Conservation (phyloP, 1,284 basidiomycete species). For the Trichosporon sp. region DNA sequence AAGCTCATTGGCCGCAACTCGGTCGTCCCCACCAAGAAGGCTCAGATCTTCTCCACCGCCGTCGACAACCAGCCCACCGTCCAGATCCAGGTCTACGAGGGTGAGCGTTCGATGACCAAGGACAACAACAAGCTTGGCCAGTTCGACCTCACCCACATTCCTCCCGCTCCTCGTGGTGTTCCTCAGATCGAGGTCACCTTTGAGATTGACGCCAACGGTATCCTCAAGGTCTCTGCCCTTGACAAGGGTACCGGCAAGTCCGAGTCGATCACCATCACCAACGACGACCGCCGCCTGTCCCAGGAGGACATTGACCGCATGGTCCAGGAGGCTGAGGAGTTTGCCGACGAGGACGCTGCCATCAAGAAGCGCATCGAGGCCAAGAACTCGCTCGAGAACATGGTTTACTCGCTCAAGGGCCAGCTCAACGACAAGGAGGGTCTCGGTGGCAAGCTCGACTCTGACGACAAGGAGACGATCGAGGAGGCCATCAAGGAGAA, state of each 20-base stretch:
- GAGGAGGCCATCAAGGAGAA: slow-evolving; percentile 82
- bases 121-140: slow-evolving; percentile 98
- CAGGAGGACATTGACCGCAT: slow-evolving; percentile 89
- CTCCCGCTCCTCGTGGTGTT: slow-evolving; percentile 91
- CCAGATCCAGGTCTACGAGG: slow-evolving; percentile 85
- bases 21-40: slow-evolving; percentile 98
- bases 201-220: slow-evolving; percentile 90
- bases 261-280: slow-evolving; percentile 84
- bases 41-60: slow-evolving; percentile 96
- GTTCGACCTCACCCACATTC: slow-evolving; percentile 90
- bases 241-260: slow-evolving; percentile 94
- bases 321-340: slow-evolving; percentile 90
- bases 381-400: slow-evolving; percentile 41
- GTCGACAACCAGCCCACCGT: slow-evolving; percentile 93
- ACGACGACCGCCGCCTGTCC: slow-evolving; percentile 68
- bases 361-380: slow-evolving; percentile 83
- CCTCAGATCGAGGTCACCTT: slow-evolving; percentile 94
- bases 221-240: slow-evolving; percentile 80
- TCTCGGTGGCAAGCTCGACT: slow-evolving; percentile 82
- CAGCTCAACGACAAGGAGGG: slow-evolving; percentile 85
- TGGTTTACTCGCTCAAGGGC: slow-evolving; percentile 74
- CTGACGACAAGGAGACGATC: slow-evolving; percentile 87
- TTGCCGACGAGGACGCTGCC: slow-evolving; percentile 77
- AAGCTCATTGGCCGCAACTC: slow-evolving; percentile 91
- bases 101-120: slow-evolving; percentile 92